Percentiles rank a stretch among this genome's conserved stretches.
phyloP scores from a whole-genome alignment of 164 flowering plant genomes.

The Berberis thunbergii region DNA sequence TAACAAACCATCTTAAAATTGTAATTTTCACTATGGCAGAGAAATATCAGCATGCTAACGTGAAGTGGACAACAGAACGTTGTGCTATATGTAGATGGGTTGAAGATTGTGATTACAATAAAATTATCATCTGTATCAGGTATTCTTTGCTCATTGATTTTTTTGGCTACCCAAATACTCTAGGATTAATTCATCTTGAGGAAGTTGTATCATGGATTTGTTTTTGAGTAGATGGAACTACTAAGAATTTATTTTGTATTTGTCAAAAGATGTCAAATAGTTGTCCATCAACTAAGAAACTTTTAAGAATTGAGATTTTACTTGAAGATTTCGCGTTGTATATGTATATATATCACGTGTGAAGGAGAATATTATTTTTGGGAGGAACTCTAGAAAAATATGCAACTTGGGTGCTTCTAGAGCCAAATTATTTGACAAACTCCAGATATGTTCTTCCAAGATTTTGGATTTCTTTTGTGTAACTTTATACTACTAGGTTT shows the following conservation, averaged over 20 bases:
- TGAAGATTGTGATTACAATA: conserved; percentile 98
- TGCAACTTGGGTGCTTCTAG: too few species aligned
- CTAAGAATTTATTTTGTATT: not conserved
- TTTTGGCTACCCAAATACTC: not conserved
- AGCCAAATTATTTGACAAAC: too few species aligned
- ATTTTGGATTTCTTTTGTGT: too few species aligned
- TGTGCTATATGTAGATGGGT: conserved; percentile 99
- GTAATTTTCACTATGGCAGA: conserved; percentile 28
- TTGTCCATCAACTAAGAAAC: conserved; percentile 59
- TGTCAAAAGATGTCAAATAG: conserved; percentile 86
- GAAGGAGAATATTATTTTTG: too few species aligned
- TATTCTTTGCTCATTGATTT: conserved; percentile 11
- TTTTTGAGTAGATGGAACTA: not conserved
- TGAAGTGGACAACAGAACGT: conserved; percentile 96
- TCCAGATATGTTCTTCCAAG: too few species aligned
- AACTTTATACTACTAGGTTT: too few species aligned
- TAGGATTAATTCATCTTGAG: not conserved
- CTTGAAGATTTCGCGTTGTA: too few species aligned
- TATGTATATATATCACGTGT: too few species aligned
- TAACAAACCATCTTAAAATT: not conserved
- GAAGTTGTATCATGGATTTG: too few species aligned
- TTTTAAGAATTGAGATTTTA: too few species aligned
- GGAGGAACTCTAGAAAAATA: too few species aligned
- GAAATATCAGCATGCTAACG: conserved; percentile 76
- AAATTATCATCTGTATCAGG: conserved; percentile 95